Base-by-base conservation (phyloP, 495 filamentous ascomycete genomes). In the Pyronema domesticum region DNA sequence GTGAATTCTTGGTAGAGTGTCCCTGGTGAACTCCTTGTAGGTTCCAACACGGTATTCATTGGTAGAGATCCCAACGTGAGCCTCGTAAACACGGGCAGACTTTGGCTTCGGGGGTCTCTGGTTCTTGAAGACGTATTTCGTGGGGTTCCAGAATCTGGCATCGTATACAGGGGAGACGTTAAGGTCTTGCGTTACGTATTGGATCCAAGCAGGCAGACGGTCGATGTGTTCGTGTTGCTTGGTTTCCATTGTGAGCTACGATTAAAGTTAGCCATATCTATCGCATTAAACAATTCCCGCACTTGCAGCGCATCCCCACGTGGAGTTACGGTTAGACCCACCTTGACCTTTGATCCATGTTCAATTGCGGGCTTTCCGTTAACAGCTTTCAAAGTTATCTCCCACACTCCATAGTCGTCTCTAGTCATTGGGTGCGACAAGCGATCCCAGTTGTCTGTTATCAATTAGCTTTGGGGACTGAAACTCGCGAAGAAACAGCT, bases 21-120 rank as follows among this genome's bases (percentile, higher is more conserved):
- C 84, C 61, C 79, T 75, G 13, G 93, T 96, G 70, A 98, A 98
- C 69, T 98, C 86, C 68, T 94, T 94, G 76, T 94, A 98, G 7
- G 87, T 93, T 14, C 89, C 76, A 35, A 98, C 85, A 55, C 75
- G 79, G 46, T 80, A 78, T 59, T 98, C 91, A 0, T 88, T 87
- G 4, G 88, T 93, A 9, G 87, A 94, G 64, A 98, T 98, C 47
- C 91, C 91, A 51, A 98, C 88, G 68, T 98, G 91, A 10, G 93
- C 93, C 70, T 98, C 91, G 68, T 98, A 98, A 45, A 98, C 88
- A 40, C 93, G 79, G 37, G 80, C 80, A 62, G 85, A 91, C 58
- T 76, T 70, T 6, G 91, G 91, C 73, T 89, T 94, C 68, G 80
- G 80, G 9, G 89, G 91, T 17, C 82, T 76, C 19, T 76, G 58